These are phyloP conservation scores for Houttuynia cordata DNA, from an alignment of 164 flowering plant genomes.

Conservation along the genomic window DNA sequence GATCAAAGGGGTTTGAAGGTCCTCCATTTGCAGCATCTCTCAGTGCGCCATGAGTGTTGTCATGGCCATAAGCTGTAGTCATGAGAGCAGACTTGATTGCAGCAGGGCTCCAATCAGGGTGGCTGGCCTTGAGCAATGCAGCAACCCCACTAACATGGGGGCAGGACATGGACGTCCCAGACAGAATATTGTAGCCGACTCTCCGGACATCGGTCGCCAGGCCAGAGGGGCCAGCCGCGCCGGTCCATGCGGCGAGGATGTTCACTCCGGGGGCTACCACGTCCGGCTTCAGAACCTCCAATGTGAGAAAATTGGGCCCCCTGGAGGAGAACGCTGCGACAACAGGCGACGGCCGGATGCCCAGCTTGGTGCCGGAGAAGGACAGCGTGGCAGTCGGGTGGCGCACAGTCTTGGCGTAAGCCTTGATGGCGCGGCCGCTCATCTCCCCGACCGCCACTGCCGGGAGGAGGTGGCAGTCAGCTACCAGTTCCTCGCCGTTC, in stretches of 20 bases:
- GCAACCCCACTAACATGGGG: conserved; percentile 34
- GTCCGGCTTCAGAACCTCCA: conserved; percentile 28
- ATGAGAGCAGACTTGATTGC: conserved; percentile 30
- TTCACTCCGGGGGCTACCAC: conserved; percentile 28
- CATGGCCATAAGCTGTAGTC: conserved; percentile 26
- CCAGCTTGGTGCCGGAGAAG: conserved; percentile 19
- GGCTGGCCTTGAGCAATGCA: conserved; percentile 24
- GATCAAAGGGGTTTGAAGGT: conserved; percentile 15
- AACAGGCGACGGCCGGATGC: conserved; percentile 17
- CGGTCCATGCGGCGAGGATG: conserved; percentile 29
- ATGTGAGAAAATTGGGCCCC: conserved; percentile 22
- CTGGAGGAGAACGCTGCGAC: conserved; percentile 32
- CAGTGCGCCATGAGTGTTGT: conserved; percentile 17
- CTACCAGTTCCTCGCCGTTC: conserved; percentile 23
- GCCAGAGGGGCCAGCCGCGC: conserved; percentile 12
- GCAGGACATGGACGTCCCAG: conserved; percentile 37
- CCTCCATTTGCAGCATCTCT: conserved; percentile 15
- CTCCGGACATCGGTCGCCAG: conserved; percentile 16
- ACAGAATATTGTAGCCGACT: conserved; percentile 20
- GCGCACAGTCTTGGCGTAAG: conserved; percentile 7
- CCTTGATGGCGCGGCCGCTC: conserved; percentile 19
- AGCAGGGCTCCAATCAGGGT: conserved; percentile 30
- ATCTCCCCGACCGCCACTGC: conserved; percentile 19
- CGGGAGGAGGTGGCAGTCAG: conserved; percentile 25
- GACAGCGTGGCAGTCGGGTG: conserved; percentile 18